Base-by-base conservation (phyloP, 2,329 filamentous ascomycete species). In the Diaporthe helianthi region DNA sequence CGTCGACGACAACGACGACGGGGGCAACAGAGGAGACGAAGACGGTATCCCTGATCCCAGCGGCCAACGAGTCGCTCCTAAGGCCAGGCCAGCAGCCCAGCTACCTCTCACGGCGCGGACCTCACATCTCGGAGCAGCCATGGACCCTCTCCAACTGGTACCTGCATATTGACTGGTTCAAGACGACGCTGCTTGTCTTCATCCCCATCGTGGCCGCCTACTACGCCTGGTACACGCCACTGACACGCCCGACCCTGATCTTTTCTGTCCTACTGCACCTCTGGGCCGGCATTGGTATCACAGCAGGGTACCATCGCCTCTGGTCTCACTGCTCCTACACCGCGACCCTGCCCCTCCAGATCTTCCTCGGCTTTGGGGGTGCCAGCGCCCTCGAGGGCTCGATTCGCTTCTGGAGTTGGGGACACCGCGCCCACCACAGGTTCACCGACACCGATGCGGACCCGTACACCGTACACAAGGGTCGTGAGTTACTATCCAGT, bases 391-490 rank as follows among this genome's bases (percentile, higher is more conserved):
- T 95, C 69, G 89, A 97, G 80, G 93, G 93, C 69, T 96, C 93
- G 52, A 92, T 94, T 78, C 87, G 93, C 80, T 97, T 93, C 93
- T 97, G 93, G 93, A 89, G 92, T 71, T 89, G 92, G 76, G 93
- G 69, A 78, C 93, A 97, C 83, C 90, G 93, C 74, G 92, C 93
- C 76, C 93, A 97, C 80, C 93, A 97, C 86, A 89, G 93, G 76
- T 97, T 95, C 80, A 97, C 93, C 83, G 93, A 97, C 79, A 97
- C 93, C 76, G 92, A 94, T 38, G 96, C 96, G 85, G 93, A 97
- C 75, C 93, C 93, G 58, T 97, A 97, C 85, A 94, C 92, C 31
- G 93, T 97, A 75, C 90, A 92, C 82, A 97, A 97, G 86, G 93
- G 93, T 75, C 86, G 58, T 61, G 41, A 61, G 58, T 61, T 13